These are phyloP conservation scores for Boletus semigastroideus DNA, from an alignment of 1,284 basidiomycete species.

Conservation along the genomic window DNA sequence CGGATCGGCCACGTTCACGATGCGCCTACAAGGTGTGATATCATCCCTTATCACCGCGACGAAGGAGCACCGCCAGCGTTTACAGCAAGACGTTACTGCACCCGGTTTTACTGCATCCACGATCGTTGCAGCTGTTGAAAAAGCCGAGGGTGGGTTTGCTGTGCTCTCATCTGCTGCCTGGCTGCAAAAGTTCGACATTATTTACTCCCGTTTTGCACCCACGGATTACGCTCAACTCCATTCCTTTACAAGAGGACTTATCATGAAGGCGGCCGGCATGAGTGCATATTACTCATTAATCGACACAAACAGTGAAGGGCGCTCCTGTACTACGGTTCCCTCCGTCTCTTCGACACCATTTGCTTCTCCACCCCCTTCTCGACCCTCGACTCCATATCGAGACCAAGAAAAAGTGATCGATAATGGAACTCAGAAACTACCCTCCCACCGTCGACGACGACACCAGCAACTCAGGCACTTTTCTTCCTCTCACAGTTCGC, in stretches of 20 bases:
- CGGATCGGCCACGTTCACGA: slow-evolving; percentile 63
- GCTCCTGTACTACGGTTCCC: slow-evolving; percentile 51
- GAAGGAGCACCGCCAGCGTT: slow-evolving; percentile 46
- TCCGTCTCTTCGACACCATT: slow-evolving; percentile 43
- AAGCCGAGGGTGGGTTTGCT: slow-evolving; percentile 56
- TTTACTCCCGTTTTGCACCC: slow-evolving; percentile 64
- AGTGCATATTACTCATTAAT: slow-evolving; percentile 61
- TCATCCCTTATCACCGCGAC: slow-evolving; percentile 50
- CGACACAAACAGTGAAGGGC: slow-evolving; percentile 57
- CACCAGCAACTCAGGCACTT: slow-evolving; percentile 12
- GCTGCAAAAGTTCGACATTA: slow-evolving; percentile 62
- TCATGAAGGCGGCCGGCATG: slow-evolving; percentile 65
- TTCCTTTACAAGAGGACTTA: slow-evolving; percentile 47
- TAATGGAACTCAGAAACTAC: slow-evolving; percentile 3
- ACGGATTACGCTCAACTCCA: slow-evolving; percentile 59
- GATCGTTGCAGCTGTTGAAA: slow-evolving; percentile 40
- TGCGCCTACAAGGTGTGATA: slow-evolving; percentile 51
- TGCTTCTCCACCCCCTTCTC: slow-evolving; percentile 30
- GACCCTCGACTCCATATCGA: slow-evolving; percentile 22
- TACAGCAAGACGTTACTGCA: slow-evolving; percentile 47
- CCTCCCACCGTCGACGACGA: slow-evolving; percentile 26
- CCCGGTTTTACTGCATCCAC: slow-evolving; percentile 43
- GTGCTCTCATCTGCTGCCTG: slow-evolving; percentile 54
- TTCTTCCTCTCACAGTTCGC: slow-evolving; percentile 25
- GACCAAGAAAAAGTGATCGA: slow-evolving; percentile 10